Conservation (phyloP, 129 eudicot species). For the Escallonia rubra region DNA sequence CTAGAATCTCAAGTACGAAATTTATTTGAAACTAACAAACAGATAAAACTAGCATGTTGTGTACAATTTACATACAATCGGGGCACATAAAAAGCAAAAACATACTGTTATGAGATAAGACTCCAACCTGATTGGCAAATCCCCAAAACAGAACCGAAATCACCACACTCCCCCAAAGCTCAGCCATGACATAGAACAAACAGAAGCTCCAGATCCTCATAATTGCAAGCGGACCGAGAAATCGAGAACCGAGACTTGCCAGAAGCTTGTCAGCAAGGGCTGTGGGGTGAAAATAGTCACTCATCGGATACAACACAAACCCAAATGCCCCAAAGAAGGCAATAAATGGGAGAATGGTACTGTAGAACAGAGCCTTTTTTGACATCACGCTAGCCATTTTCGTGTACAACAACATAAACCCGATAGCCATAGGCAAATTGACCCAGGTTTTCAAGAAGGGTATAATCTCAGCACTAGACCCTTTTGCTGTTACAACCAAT, state of each 20-base stretch:
- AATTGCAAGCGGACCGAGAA: conserved; percentile 95
- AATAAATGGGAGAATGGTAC: conserved; percentile 79
- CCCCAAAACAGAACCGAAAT: conserved; percentile 98
- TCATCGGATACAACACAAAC: conserved; percentile 87
- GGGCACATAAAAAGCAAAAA: neutral
- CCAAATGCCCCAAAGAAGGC: conserved; percentile 99
- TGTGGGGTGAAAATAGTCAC: conserved; percentile 73
- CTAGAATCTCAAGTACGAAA: neutral
- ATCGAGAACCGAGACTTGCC: conserved; percentile 79
- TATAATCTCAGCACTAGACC: conserved; percentile 98
- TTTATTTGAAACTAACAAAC: neutral
- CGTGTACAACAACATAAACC: conserved; percentile 88
- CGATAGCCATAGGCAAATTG: conserved; percentile 98
- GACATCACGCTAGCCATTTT: conserved; percentile 82
- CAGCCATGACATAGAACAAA: conserved; percentile 99
- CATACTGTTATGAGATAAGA: conserved; percentile 6
- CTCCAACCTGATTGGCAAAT: conserved; percentile 89
- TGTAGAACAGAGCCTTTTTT: conserved; percentile 75
- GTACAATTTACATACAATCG: neutral
- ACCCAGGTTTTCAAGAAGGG: conserved; percentile 99
- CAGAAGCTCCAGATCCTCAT: conserved; percentile 99
- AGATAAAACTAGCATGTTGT: neutral
- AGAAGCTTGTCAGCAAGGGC: conserved; percentile 90
- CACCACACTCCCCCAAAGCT: conserved; percentile 99
- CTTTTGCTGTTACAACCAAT: conserved; percentile 91